A percentile compares a stretch with the other conserved stretches of the same genome.
phyloP scores from a whole-genome alignment of 2,329 filamentous ascomycete species.

The Scopulariopsis brevicaulis region DNA sequence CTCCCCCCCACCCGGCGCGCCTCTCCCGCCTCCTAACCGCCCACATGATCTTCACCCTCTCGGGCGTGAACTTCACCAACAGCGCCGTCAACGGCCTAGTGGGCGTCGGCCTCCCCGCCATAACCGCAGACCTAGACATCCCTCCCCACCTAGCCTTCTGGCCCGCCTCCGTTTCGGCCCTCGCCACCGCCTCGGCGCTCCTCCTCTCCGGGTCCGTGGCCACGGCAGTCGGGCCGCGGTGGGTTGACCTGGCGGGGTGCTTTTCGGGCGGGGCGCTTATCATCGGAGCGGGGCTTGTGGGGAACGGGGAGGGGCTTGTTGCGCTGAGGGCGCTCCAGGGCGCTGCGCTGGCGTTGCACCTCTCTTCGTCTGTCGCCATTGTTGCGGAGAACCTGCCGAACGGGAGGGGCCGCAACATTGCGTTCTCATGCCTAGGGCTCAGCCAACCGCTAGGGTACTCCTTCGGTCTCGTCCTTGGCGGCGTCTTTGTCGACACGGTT shows the following conservation, averaged over 20 bases:
- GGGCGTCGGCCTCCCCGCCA: slow-evolving; percentile 25
- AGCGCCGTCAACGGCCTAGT: slow-evolving; percentile 20
- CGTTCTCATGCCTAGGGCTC: slow-evolving; percentile 30
- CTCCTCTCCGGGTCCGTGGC: slow-evolving; percentile 25
- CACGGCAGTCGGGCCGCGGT: slow-evolving; percentile 21
- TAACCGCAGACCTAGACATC: slow-evolving; percentile 23
- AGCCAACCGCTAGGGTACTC: slow-evolving; percentile 37
- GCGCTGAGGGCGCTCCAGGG: slow-evolving; percentile 26
- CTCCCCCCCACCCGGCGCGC: not conserved
- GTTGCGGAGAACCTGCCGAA: slow-evolving; percentile 17
- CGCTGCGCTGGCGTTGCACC: slow-evolving; percentile 21
- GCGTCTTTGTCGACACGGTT: slow-evolving; percentile 30
- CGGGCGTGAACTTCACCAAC: slow-evolving; percentile 15
- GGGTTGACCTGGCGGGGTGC: slow-evolving; percentile 20
- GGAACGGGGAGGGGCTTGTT: slow-evolving; percentile 20
- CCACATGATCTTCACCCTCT: slow-evolving; percentile 8
- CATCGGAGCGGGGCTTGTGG: slow-evolving; percentile 18
- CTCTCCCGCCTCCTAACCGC: slow-evolving; percentile 1
- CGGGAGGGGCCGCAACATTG: slow-evolving; percentile 24
- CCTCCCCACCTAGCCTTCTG: slow-evolving; percentile 22
- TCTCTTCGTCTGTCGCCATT: slow-evolving; percentile 22
- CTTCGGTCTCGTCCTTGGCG: slow-evolving; percentile 35
- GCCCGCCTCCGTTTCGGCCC: slow-evolving; percentile 23
- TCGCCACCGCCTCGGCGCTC: slow-evolving; percentile 22
- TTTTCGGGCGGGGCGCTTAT: slow-evolving; percentile 17